A percentile compares a stretch with the other conserved stretches of the same genome.
phyloP scores from a whole-genome alignment of 176 grass and related monocot genomes.

The Themeda triandra region DNA sequence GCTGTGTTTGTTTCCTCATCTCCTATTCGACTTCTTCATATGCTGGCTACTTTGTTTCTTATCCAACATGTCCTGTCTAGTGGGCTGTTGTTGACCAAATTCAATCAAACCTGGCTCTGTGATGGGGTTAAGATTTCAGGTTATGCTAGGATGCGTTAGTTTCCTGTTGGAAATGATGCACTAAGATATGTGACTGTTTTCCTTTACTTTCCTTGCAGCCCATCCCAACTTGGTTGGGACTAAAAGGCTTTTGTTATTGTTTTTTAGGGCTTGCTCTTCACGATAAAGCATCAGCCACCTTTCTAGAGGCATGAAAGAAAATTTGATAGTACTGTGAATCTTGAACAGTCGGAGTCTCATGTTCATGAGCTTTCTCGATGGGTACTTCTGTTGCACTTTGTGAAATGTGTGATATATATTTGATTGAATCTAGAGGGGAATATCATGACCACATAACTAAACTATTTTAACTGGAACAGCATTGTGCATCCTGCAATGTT shows the following conservation, averaged over 20 bases:
- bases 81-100: background rate
- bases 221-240: background rate
- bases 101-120: background rate
- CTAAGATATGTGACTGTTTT: background rate
- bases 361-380: background rate
- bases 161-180: background rate
- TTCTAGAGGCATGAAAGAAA: background rate
- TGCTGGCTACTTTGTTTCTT: background rate
- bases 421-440: background rate
- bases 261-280: background rate
- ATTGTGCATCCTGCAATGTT: background rate
- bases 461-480: background rate
- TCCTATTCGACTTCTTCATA: background rate
- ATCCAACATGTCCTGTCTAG: background rate
- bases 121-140: background rate
- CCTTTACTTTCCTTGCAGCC: constrained; percentile 6
- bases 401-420: background rate
- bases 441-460: background rate
- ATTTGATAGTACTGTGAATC: background rate
- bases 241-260: background rate
- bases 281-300: background rate
- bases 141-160: background rate
- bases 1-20: constrained; percentile 45
- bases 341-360: background rate
- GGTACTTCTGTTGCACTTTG: background rate